These are phyloP conservation scores for Debaryomycetaceae sp. DNA, from an alignment of 1,139 yeast genomes.

Conservation along the genomic window DNA sequence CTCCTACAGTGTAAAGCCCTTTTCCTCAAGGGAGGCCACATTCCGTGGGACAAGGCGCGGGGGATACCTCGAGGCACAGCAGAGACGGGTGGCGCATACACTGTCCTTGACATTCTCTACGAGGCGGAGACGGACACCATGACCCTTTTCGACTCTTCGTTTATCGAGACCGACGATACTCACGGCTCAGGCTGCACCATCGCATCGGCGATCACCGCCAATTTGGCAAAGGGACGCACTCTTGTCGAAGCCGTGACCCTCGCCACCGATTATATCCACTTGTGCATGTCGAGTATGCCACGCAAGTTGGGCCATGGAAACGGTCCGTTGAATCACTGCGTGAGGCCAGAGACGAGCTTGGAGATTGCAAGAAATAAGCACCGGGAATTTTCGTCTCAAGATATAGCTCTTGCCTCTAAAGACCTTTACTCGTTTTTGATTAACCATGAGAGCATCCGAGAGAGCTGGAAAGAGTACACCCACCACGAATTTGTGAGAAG, in stretches of 20 bases:
- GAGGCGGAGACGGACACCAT: slow-evolving; percentile 26
- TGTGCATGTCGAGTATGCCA: slow-evolving; percentile 36
- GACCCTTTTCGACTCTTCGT: slow-evolving; percentile 39
- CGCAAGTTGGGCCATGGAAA: slow-evolving; percentile 43
- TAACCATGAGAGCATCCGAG: slow-evolving; percentile 43
- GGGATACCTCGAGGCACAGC: slow-evolving; percentile 9
- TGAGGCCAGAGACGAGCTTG: slow-evolving; percentile 9
- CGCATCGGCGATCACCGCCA: slow-evolving; percentile 72
- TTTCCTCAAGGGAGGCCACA: slow-evolving; percentile 77
- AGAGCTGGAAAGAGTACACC: slow-evolving; percentile 48
- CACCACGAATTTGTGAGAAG: slow-evolving; percentile 51
- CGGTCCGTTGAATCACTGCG: slow-evolving; percentile 65
- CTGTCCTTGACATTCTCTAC: slow-evolving; percentile 52
- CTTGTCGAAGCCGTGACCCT: slow-evolving; percentile 41
- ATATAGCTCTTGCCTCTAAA: neutral
- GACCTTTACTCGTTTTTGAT: slow-evolving; percentile 39
- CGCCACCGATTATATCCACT: slow-evolving; percentile 57
- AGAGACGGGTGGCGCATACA: slow-evolving; percentile 5
- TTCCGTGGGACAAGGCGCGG: slow-evolving; percentile 32
- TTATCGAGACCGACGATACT: slow-evolving; percentile 41
- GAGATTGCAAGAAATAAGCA: slow-evolving; percentile 3
- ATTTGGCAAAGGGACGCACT: slow-evolving; percentile 44
- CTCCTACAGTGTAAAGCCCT: slow-evolving; percentile 41
- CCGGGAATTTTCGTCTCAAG: neutral
- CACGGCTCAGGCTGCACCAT: slow-evolving; percentile 94